phyloP scores from a whole-genome alignment of 2,329 filamentous ascomycete genomes.

The Amphichorda felina region DNA sequence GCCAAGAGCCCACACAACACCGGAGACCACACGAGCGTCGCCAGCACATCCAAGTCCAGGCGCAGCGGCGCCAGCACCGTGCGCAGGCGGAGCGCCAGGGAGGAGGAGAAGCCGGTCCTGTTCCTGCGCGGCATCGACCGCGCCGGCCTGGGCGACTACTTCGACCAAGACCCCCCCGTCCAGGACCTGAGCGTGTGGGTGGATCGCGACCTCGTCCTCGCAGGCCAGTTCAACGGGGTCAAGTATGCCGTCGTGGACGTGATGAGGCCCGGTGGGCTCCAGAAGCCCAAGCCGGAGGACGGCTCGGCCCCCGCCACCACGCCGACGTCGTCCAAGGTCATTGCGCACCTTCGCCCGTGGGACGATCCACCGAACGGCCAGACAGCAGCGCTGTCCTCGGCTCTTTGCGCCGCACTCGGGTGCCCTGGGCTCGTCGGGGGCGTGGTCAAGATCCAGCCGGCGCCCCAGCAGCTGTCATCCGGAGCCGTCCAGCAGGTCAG shows the following conservation, averaged over 20 bases:
- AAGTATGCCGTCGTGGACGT: constrained; percentile 75
- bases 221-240: constrained; percentile 62
- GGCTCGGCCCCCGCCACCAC: constrained; percentile 43
- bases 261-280: constrained; percentile 69
- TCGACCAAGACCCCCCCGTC: constrained; percentile 52
- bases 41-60: constrained; percentile 68
- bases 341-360: constrained; percentile 70
- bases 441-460: constrained; percentile 76
- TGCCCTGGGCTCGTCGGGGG: constrained; percentile 69
- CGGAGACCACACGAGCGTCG: constrained; percentile 70
- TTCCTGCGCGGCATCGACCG: constrained; percentile 76
- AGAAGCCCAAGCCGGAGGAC: constrained; percentile 57
- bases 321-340: constrained; percentile 40
- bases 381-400: constrained; percentile 66
- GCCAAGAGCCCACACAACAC: constrained; percentile 53
- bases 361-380: constrained; percentile 75
- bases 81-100: constrained; percentile 41
- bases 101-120: constrained; percentile 54
- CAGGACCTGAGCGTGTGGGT: constrained; percentile 69
- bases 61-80: constrained; percentile 67
- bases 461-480: constrained; percentile 58
- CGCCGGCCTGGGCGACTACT: constrained; percentile 59
- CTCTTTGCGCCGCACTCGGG: constrained; percentile 63
- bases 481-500: constrained; percentile 56
- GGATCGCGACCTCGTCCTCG: constrained; percentile 62